These are phyloP conservation scores for Mytilinidion resinicola DNA, from an alignment of 495 filamentous ascomycete species.

Conservation along the genomic window DNA sequence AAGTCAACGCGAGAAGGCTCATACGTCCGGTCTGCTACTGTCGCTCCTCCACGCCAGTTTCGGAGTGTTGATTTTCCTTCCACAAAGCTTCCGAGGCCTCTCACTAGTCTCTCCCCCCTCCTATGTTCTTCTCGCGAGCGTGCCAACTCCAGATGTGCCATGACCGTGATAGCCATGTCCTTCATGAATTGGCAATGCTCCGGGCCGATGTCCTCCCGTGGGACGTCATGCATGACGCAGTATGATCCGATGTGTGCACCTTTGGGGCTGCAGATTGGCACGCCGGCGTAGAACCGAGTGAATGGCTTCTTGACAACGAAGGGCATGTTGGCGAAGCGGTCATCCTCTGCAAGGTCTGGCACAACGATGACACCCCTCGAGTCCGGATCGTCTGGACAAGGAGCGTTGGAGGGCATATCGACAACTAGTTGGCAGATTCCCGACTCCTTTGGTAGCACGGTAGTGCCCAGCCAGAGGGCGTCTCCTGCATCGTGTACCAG, in stretches of 20 bases:
- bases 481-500: conserved; percentile 16
- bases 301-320: conserved; percentile 11
- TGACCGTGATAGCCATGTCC: conserved; percentile 41
- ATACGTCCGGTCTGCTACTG: neutral
- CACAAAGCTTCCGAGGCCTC: conserved; percentile 38
- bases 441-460: conserved; percentile 20
- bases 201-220: conserved; percentile 31
- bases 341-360: conserved; percentile 36
- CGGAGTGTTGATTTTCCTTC: conserved; percentile 31
- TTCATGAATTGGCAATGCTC: conserved; percentile 34
- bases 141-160: conserved; percentile 42
- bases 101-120: conserved; percentile 38
- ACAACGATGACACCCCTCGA: conserved; percentile 21
- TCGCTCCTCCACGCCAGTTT: conserved; percentile 10
- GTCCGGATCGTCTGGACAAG: conserved; percentile 23
- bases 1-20: neutral
- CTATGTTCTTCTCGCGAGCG: conserved; percentile 32
- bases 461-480: conserved; percentile 26
- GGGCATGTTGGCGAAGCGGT: conserved; percentile 31
- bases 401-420: conserved; percentile 16
- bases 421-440: conserved; percentile 25
- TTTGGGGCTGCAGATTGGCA: conserved; percentile 19
- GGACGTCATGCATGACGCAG: conserved; percentile 20
- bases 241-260: conserved; percentile 26
- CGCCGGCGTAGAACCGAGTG: conserved; percentile 26